A percentile compares a stretch with the other conserved stretches of the same genome.
Conservation (phyloP, 345 rosid species). For the Adansonia digitata region DNA sequence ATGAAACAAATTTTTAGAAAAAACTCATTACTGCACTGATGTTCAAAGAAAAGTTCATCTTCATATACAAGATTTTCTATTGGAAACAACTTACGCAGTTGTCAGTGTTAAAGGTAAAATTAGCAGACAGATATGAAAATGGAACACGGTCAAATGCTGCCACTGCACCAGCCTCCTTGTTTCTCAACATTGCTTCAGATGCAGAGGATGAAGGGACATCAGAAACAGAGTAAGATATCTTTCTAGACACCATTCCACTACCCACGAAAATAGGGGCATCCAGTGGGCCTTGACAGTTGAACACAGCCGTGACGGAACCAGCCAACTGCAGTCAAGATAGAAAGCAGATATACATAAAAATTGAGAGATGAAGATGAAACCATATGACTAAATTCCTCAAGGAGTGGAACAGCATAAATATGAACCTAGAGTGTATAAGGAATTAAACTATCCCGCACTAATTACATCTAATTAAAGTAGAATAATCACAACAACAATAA, state of each 20-base stretch:
- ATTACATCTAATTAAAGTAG: background rate
- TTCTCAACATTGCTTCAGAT: slow-evolving; percentile 78
- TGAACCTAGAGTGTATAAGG: background rate
- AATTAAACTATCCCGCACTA: background rate
- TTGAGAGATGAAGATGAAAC: slow-evolving; percentile 8
- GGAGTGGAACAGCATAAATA: background rate
- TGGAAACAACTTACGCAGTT: slow-evolving; percentile 64
- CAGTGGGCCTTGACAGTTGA: slow-evolving; percentile 97
- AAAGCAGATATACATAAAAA: slow-evolving; percentile 1
- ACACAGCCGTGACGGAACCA: slow-evolving; percentile 93
- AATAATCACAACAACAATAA: slow-evolving; percentile 1
- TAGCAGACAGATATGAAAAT: slow-evolving; percentile 92
- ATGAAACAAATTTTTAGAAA: background rate
- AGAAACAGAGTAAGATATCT: slow-evolving; percentile 59
- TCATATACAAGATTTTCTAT: slow-evolving; percentile 1
- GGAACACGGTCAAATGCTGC: slow-evolving; percentile 99
- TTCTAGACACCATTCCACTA: slow-evolving; percentile 92
- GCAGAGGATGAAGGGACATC: slow-evolving; percentile 72
- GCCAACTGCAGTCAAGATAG: slow-evolving; percentile 68
- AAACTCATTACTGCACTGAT: background rate
- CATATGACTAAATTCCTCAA: background rate
- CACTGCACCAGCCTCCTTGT: slow-evolving; percentile 95
- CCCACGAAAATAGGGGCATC: slow-evolving; percentile 98
- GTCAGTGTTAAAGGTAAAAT: slow-evolving; percentile 94
- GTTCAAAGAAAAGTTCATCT: background rate